phyloP scores from a whole-genome alignment of 495 filamentous ascomycete species.

The Penicillium pulvis region DNA sequence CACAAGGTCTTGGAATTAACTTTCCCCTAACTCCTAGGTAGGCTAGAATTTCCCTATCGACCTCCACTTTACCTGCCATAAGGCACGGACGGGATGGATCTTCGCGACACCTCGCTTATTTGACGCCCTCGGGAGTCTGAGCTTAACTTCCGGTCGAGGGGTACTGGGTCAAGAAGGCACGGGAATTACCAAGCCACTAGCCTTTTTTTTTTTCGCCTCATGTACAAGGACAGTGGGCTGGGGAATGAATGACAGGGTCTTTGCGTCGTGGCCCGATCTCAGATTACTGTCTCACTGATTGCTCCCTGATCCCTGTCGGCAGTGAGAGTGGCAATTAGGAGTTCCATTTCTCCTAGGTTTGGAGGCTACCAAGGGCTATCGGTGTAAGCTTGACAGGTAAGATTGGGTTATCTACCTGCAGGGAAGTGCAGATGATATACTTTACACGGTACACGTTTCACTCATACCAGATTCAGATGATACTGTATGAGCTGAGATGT shows the following conservation, averaged over 20 bases:
- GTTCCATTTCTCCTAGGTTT: not conserved
- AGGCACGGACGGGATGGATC: not conserved
- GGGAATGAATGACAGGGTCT: not conserved
- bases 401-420: not conserved
- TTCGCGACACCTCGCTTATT: constrained; percentile 2
- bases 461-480: not conserved
- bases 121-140: constrained; percentile 1
- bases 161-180: not conserved
- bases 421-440: not conserved
- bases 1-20: not conserved
- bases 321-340: not conserved
- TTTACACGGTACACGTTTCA: constrained; percentile 1
- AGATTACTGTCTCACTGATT: not conserved
- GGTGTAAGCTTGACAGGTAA: not conserved
- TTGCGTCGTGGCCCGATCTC: not conserved
- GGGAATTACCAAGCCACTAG: not conserved
- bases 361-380: not conserved
- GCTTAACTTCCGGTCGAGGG: constrained; percentile 4
- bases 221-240: too few relatives aligned
- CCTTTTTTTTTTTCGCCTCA: not conserved
- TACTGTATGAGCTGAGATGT: not conserved
- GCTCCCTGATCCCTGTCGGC: not conserved
- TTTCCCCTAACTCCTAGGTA: not conserved
- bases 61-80: not conserved
- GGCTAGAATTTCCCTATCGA: not conserved